Conservation (phyloP, 169 alveolate genomes). For the Plasmodium inui region DNA sequence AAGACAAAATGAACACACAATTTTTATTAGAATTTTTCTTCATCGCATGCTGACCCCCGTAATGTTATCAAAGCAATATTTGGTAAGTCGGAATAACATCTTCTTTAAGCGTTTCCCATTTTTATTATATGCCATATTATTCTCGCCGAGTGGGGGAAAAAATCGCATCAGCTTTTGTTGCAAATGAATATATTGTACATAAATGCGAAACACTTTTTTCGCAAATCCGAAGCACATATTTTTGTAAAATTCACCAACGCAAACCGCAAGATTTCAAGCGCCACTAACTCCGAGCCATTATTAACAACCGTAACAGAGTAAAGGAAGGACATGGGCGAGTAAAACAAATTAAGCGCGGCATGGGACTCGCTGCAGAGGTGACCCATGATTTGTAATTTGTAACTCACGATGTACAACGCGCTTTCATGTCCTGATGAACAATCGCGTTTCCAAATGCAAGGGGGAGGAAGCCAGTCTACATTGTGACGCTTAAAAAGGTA, state of each 20-base stretch:
- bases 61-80: neutral
- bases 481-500: neutral
- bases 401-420: neutral
- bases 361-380: neutral
- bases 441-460: neutral
- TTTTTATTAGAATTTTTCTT: slow-evolving; percentile 4
- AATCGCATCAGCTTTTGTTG: neutral
- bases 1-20: neutral
- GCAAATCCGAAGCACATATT: neutral
- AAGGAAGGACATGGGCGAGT: neutral
- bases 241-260: neutral
- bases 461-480: neutral
- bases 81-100: neutral
- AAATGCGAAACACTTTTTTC: neutral
- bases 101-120: neutral
- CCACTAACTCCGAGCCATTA: neutral
- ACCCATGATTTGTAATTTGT: neutral
- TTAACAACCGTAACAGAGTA: neutral
- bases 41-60: neutral
- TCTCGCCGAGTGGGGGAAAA: neutral
- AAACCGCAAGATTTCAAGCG: neutral
- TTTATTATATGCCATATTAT: neutral
- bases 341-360: neutral
- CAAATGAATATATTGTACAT: neutral
- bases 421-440: neutral